phyloP scores from a whole-genome alignment of 2,329 filamentous ascomycete genomes.

The Trichoderma sp. region DNA sequence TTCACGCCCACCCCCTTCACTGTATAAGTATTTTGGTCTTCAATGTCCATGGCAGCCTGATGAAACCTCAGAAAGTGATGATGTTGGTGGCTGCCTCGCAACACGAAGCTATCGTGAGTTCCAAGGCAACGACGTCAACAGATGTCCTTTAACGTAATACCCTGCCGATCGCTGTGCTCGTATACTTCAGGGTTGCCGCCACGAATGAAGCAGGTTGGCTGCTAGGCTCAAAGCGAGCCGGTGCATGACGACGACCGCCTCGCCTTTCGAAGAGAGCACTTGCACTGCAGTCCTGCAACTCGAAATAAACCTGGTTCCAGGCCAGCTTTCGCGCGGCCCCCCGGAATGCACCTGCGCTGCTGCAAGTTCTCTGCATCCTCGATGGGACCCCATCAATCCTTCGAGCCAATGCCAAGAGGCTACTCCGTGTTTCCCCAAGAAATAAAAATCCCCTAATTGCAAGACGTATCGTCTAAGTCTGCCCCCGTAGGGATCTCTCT shows the following conservation, averaged over 20 bases:
- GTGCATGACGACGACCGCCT: slow-evolving; percentile 10
- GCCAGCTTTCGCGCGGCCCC: slow-evolving; percentile 1
- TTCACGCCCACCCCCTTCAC: neutral
- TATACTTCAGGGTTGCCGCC: neutral
- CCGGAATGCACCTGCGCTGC: slow-evolving; percentile 15
- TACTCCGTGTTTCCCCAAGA: neutral
- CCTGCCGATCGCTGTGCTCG: neutral
- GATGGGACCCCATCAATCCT: neutral
- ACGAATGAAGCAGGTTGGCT: neutral
- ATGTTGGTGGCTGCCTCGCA: slow-evolving; percentile 7
- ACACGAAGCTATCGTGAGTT: neutral
- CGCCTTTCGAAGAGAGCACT: neutral
- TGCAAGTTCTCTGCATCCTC: slow-evolving; percentile 16
- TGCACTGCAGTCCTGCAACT: neutral
- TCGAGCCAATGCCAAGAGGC: slow-evolving; percentile 1
- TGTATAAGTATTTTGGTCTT: neutral
- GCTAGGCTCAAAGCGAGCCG: neutral
- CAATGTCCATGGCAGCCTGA: slow-evolving; percentile 15
- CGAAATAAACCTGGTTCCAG: neutral
- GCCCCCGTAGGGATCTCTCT: neutral
- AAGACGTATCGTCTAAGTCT: neutral
- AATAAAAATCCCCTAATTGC: slow-evolving; percentile 9
- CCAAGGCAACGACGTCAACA: neutral
- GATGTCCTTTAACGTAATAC: neutral
- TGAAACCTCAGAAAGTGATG: slow-evolving; percentile 2